Conservation (phyloP, 306 rosid genomes). For the Dryas drummondii region DNA sequence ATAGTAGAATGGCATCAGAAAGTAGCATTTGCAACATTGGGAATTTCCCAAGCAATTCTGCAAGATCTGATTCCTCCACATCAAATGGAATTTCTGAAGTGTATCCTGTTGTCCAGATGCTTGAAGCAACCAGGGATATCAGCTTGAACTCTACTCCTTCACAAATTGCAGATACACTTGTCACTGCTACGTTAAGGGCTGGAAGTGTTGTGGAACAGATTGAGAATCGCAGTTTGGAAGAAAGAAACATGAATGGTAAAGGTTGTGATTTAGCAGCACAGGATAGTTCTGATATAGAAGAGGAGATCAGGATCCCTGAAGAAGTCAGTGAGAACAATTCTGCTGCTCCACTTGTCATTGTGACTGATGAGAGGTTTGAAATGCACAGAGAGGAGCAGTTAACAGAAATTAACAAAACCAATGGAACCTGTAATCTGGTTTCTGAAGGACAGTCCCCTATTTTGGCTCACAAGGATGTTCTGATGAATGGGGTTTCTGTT, state of each 20-base stretch:
- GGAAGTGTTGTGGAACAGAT: conserved; percentile 35
- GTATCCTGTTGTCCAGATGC: conserved; percentile 36
- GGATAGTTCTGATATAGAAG: conserved; percentile 30
- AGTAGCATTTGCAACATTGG: conserved; percentile 22
- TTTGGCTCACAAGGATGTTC: conserved; percentile 24
- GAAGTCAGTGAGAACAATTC: conserved; percentile 26
- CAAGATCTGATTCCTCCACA: conserved; percentile 30
- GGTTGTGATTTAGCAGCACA: conserved; percentile 23
- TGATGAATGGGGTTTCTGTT: conserved; percentile 20
- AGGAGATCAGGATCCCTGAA: conserved; percentile 29
- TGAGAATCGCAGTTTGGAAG: conserved; percentile 33
- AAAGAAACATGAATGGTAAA: conserved; percentile 27
- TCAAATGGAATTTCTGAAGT: conserved; percentile 36
- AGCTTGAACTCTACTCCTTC: conserved; percentile 25
- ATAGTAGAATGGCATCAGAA: conserved; percentile 27
- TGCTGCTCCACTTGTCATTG: conserved; percentile 31
- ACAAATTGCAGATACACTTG: conserved; percentile 23
- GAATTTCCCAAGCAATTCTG: conserved; percentile 41
- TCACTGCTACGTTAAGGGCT: conserved; percentile 18
- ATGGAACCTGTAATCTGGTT: conserved; percentile 29
- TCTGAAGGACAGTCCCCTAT: conserved; percentile 34
- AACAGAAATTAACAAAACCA: conserved; percentile 17
- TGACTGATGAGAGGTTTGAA: conserved; percentile 29
- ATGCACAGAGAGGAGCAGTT: conserved; percentile 20
- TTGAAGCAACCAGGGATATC: conserved; percentile 31